Evolutionary conservation across 1,284 basidiomycete genomes (phyloP).

Genomic region (Rhodotorula sp.): DNA sequence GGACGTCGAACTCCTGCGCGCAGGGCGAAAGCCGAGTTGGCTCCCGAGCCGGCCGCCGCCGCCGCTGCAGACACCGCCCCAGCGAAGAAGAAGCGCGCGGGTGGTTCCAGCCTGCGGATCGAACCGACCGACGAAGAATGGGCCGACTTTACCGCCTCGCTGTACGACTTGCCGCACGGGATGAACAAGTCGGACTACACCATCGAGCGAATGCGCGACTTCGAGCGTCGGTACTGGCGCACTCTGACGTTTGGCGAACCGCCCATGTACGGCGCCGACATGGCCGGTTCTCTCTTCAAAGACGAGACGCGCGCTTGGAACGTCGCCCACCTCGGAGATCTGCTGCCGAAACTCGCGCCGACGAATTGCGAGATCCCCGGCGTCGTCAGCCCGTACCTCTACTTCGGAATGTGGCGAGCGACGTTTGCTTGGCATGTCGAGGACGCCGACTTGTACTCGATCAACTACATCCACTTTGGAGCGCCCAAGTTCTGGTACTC

Average conservation of each 20-base stretch:
- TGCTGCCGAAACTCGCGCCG: conserved; percentile 76
- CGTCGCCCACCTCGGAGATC: conserved; percentile 82
- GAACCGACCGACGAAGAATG: conserved; percentile 42
- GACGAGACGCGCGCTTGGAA: conserved; percentile 84
- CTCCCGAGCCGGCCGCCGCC: not conserved
- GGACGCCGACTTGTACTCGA: conserved; percentile 82
- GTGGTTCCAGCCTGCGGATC: conserved; percentile 12
- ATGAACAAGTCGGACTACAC: conserved; percentile 65
- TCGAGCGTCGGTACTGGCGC: conserved; percentile 91
- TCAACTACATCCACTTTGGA: conserved; percentile 99
- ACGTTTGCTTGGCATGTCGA: conserved; percentile 99
- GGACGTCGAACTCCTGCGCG: conserved; percentile 14
- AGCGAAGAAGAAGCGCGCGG: conserved; percentile 16
- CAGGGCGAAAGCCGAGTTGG: not conserved
- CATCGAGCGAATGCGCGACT: conserved; percentile 75
- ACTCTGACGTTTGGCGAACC: conserved; percentile 82
- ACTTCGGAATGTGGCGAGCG: conserved; percentile 99
- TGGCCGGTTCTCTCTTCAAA: conserved; percentile 85
- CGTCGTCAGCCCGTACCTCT: conserved; percentile 95
- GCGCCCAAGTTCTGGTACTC: conserved; percentile 97
- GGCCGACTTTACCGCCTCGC: conserved; percentile 37
- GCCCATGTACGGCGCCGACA: conserved; percentile 96
- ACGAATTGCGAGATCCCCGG: conserved; percentile 69
- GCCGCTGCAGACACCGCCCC: not conserved
- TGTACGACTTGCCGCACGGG: conserved; percentile 39